phyloP scores from a whole-genome alignment of 2,329 filamentous ascomycete species.

The Sordariomycetes sp. region DNA sequence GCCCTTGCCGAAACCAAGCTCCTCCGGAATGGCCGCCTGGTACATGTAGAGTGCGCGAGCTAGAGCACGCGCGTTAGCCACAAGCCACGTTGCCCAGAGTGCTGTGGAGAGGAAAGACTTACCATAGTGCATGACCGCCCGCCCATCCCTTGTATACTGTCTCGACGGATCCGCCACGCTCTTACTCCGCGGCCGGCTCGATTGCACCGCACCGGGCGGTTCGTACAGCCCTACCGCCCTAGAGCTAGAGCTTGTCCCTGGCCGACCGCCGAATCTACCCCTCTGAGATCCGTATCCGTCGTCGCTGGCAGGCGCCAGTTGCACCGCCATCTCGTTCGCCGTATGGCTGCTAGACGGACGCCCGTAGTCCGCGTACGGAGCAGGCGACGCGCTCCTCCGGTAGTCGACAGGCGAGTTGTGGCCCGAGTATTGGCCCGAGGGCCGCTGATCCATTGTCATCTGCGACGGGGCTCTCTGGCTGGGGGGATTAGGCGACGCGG shows the following conservation, averaged over 20 bases:
- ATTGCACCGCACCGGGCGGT: slow-evolving; percentile 26
- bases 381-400: slow-evolving; percentile 34
- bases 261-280: slow-evolving; percentile 29
- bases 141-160: slow-evolving; percentile 76
- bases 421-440: slow-evolving; percentile 38
- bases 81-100: neutral
- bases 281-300: slow-evolving; percentile 49
- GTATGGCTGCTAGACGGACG: slow-evolving; percentile 41
- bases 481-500: slow-evolving; percentile 11
- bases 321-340: slow-evolving; percentile 53
- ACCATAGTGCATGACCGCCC: slow-evolving; percentile 89
- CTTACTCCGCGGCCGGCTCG: slow-evolving; percentile 57
- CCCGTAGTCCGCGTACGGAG: slow-evolving; percentile 33
- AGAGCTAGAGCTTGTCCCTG: slow-evolving; percentile 31
- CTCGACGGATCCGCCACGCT: slow-evolving; percentile 75
- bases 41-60: slow-evolving; percentile 93
- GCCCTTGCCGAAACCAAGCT: slow-evolving; percentile 84
- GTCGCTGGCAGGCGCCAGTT: slow-evolving; percentile 47
- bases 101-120: slow-evolving; percentile 30
- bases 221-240: slow-evolving; percentile 48
- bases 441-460: slow-evolving; percentile 27
- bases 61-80: slow-evolving; percentile 22
- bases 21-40: slow-evolving; percentile 87
- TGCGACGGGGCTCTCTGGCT: slow-evolving; percentile 24
- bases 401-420: slow-evolving; percentile 40